Evolutionary conservation across 192 early-diverging fungal genomes (phyloP).

Genomic region (Fimicolochytrium jonesii): DNA sequence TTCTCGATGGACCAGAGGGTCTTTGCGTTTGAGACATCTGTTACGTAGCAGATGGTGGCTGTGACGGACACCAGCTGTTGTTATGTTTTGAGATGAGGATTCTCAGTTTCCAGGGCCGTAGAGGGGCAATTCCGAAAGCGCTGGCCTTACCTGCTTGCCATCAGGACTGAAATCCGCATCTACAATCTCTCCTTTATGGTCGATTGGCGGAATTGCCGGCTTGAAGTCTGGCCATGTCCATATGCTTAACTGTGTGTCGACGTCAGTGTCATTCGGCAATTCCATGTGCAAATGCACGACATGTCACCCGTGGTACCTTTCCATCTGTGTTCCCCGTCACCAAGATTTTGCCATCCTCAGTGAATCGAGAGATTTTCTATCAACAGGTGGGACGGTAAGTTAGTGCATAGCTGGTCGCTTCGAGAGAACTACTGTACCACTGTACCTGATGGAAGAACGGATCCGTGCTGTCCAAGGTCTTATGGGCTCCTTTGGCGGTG

Average conservation of each 20-base stretch:
- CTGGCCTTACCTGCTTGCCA: slow-evolving; percentile 26
- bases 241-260: slow-evolving; percentile 40
- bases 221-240: slow-evolving; percentile 62
- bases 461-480: slow-evolving; percentile 51
- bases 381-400: not conserved
- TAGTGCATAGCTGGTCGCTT: not conserved
- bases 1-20: slow-evolving; percentile 37
- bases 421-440: not conserved
- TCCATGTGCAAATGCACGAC: too few relatives aligned
- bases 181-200: slow-evolving; percentile 57
- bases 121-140: not conserved
- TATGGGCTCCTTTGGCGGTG: slow-evolving; percentile 25
- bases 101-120: not conserved
- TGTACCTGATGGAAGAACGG: slow-evolving; percentile 56
- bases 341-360: slow-evolving; percentile 59
- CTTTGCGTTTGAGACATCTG: slow-evolving; percentile 33
- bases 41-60: slow-evolving; percentile 33
- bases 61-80: slow-evolving; percentile 51
- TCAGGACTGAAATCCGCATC: slow-evolving; percentile 63
- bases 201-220: slow-evolving; percentile 40
- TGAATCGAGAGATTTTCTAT: slow-evolving; percentile 53
- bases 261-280: too few relatives aligned
- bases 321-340: slow-evolving; percentile 70
- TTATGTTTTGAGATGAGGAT: not conserved
- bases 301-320: slow-evolving; percentile 44